Conservation (phyloP, 2,329 filamentous ascomycete species). For the Aspergillus arachidicola region DNA sequence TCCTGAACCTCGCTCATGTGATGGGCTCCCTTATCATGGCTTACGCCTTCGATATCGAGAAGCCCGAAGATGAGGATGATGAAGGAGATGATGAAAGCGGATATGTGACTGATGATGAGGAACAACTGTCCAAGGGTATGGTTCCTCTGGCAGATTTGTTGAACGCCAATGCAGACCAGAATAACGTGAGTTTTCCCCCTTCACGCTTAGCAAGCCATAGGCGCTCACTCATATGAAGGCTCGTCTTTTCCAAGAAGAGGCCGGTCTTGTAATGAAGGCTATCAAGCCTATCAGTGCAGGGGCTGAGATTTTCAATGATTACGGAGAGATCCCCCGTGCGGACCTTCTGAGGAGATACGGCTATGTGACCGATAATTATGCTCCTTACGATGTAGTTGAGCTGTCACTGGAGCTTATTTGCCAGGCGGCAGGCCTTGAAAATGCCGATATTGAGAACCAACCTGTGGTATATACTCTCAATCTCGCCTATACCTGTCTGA, state of each 20-base stretch:
- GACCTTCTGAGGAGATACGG: conserved; percentile 84
- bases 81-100: conserved; percentile 51
- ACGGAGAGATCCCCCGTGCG: conserved; percentile 79
- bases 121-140: conserved; percentile 75
- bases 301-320: conserved; percentile 85
- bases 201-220: neutral
- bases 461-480: conserved; percentile 30
- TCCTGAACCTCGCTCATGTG: conserved; percentile 66
- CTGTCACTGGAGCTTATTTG: conserved; percentile 65
- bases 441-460: conserved; percentile 31
- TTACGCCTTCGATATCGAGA: conserved; percentile 82
- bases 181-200: conserved; percentile 62
- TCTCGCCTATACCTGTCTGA: neutral
- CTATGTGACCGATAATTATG: conserved; percentile 78
- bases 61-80: conserved; percentile 59
- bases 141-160: conserved; percentile 88
- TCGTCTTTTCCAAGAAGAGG: conserved; percentile 62
- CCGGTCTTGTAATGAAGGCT: conserved; percentile 69
- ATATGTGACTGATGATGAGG: conserved; percentile 64
- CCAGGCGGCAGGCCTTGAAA: conserved; percentile 37
- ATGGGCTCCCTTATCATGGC: conserved; percentile 92
- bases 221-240: conserved; percentile 40
- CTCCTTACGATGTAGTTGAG: conserved; percentile 81
- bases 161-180: conserved; percentile 80
- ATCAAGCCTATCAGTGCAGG: conserved; percentile 69